These are phyloP conservation scores for Paraphoma sp. DNA, from an alignment of 2,329 filamentous ascomycete genomes.

Conservation along the genomic window DNA sequence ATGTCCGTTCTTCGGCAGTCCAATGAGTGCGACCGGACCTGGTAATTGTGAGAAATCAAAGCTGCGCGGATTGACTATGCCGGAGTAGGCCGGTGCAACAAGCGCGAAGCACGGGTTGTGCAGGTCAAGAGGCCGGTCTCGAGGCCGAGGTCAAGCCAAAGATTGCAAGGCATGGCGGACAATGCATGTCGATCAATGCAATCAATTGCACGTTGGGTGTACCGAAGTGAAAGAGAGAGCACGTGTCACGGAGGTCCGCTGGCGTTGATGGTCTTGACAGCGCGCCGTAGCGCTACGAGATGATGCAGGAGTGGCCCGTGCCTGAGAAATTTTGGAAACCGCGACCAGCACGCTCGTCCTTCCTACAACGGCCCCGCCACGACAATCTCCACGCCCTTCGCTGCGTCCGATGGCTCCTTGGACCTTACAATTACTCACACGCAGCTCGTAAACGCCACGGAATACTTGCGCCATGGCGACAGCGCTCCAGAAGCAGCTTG, in stretches of 20 bases:
- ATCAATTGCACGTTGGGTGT: too few relatives aligned
- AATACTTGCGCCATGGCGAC: constrained; percentile 66
- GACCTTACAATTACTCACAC: neutral
- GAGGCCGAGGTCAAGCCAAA: neutral
- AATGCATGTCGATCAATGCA: too few relatives aligned
- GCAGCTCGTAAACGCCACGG: neutral
- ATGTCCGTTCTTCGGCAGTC: too few relatives aligned
- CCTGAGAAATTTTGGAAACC: constrained; percentile 22
- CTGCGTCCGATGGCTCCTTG: constrained; percentile 34
- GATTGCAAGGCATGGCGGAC: neutral
- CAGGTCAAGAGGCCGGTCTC: neutral
- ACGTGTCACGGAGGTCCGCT: constrained; percentile 16
- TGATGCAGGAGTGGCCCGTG: constrained; percentile 15
- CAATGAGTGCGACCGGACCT: too few relatives aligned
- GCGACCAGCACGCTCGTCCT: neutral
- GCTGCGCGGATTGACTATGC: too few relatives aligned
- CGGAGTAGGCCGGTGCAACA: too few relatives aligned
- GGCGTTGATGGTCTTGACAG: constrained; percentile 7
- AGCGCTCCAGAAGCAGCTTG: constrained; percentile 90
- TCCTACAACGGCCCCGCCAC: constrained; percentile 13
- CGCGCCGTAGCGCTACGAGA: constrained; percentile 26
- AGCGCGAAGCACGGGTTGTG: too few relatives aligned
- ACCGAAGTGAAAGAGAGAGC: neutral
- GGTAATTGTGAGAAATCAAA: too few relatives aligned
- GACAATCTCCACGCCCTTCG: constrained; percentile 21